Evolutionary conservation across 768 basidiomycete genomes (phyloP), one percentile per base, ranked within the genome.

Genomic region (Galerina sulciceps): DNA sequence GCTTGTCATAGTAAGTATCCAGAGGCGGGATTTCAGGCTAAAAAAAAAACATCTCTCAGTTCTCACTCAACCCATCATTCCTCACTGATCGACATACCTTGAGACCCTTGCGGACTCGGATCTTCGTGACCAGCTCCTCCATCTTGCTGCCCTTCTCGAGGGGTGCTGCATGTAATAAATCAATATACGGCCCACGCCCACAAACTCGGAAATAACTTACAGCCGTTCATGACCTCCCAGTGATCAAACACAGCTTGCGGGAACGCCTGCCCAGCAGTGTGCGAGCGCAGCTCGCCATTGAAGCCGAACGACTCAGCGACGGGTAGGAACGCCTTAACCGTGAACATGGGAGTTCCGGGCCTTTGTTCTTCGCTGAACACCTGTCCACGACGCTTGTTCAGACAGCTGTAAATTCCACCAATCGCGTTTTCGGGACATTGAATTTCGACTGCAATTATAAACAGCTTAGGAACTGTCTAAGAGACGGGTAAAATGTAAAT

Each of bases 291-390:
- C 69, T 93, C 95, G 67, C 91, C 93, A 77, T 95, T 99, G 90
- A 99, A 99, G 67, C 96, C 96, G 80, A 97, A 96, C 14, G 92
- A 94, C 78, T 94, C 93, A 73, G 82, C 80, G 73, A 94, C 93
- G 67, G 94, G 94, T 40, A 95, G 83, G 83, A 94, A 94, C 22
- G 95, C 95, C 86, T 97, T 99, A 78, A 99, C 90, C 46, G 91
- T 99, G 89, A 96, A 96, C 94, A 98, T 97, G 62, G 97, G 97
- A 15, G 97, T 99, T 80, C 97, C 96, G 3, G 88, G 82, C 69
- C 96, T 83, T 79, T 99, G 97, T 77, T 98, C 96, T 78, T 98
- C 93, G 66, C 90, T 91, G 86, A 96, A 96, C 61, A 99, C 96
- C 74, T 97, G 95, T 63, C 96, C 96, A 86, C 96, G 93, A 72